Base-by-base conservation (phyloP, 2,329 filamentous ascomycete genomes). In the Moelleriella libera region DNA sequence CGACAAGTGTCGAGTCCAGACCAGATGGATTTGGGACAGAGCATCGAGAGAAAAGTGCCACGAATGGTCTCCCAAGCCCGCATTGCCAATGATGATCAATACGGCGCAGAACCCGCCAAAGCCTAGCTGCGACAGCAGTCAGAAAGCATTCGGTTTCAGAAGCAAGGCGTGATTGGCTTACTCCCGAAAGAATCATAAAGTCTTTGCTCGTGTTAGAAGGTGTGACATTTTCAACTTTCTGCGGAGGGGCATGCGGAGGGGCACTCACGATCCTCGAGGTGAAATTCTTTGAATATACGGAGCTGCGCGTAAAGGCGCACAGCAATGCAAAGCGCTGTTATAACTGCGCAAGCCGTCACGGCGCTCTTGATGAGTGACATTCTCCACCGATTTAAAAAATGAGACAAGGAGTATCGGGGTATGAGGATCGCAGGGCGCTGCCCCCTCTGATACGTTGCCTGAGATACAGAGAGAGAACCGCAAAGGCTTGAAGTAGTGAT, bases 301-400 rank as follows among this genome's bases (percentile, higher is more conserved):
- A 43, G n/a, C 42, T 43, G n/a, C 8, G 28, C 21, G 8, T 29
- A 43, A 11, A 43, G 42, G 21, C 42, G 42, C 29, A 43, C 6
- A 30, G 21, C 42, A 30, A 43, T 30, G 42, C 42, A 43, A 14
- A 28, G 10, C 21, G 41, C 14, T 14, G 21, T 42, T 7, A 42
- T 3, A n/a, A 14, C 41, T n/a, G 14, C 7, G 41, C 41, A 42
- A n/a, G n/a, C 7, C n/a, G 41, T 14, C 4, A n/a, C 34, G 12
- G 4, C 76, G 79, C 2, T 21, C 21, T 21, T 21, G 21, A 21
- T 21, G 21, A 21, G 2, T 21, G 21, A 21, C 21, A 21, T 21
- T 3, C 3, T 21, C 21, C 21, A 21, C 21, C 0, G 21, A 21
- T 21, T 21, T n/a, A n/a, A n/a, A n/a, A n/a, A n/a, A n/a, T n/a